Evolutionary conservation across 2,329 filamentous ascomycete genomes (phyloP), one percentile per base, ranked within the genome.

Genomic region (Fusarium acutatum): DNA sequence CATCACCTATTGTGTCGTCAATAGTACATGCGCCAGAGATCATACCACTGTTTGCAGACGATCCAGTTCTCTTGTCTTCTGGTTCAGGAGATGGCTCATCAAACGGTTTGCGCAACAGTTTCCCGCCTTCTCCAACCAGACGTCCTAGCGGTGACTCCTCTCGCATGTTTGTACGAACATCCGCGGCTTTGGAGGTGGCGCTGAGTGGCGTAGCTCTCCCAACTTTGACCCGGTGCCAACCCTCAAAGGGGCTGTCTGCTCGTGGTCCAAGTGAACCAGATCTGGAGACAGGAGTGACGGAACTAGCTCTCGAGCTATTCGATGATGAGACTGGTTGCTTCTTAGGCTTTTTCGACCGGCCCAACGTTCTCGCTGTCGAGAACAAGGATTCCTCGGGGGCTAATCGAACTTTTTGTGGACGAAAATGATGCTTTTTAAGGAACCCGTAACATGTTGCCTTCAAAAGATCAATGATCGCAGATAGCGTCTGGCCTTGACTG

Each of bases 401-500:
- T 9, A 76, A 20, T 5, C 74, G 75, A 20, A 79, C 62, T 22
- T 75, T 80, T 47, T 81, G 86, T 15, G 93, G 91, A 8, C 88
- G 86, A 74, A 96, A 92, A 69, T 92, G 86, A 76, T 96, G 88
- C 34, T 91, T 90, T 62, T 89, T 90, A 12, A 98, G 83, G 81
- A 97, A 98, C 67, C 94, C 90, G 54, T 87, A 88, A 32, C 93
- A 85, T 79, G 95, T 89, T 1, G 90, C 90, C 56, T 87, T 87
- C 15, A 98, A 78, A 6, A 98, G 85, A 47, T 92, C 89, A n/a
- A 77, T 58, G 24, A 84, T 78, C 3, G 72, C 82, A 32, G 88
- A 84, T n/a, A 94, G 71, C 18, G 83, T 83, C 43, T 83, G 84
- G 3, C 84, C 80, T 34, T 84, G 83, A 18, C 87, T 84, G 59